A percentile compares a stretch with the other conserved stretches of the same genome.
Conservation (phyloP, 139 green algal genomes). For the Zygnema cylindricum region DNA sequence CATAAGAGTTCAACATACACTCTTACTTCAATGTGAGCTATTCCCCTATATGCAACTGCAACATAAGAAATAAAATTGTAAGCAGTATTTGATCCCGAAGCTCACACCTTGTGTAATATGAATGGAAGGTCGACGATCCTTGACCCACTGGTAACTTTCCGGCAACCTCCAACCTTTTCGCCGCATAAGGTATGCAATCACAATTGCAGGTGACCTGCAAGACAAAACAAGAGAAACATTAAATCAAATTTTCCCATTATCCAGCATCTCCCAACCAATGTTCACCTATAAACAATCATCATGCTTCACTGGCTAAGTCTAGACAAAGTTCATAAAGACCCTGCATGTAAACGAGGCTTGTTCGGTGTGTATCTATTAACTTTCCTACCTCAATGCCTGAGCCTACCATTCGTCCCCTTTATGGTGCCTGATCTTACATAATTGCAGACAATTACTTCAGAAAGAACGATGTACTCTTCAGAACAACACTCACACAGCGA, state of each 20-base stretch:
- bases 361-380: too few relatives aligned
- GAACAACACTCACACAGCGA: too few relatives aligned
- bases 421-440: too few relatives aligned
- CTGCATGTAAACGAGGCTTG: too few relatives aligned
- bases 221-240: background rate
- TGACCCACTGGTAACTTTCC: conserved; percentile 85
- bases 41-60: background rate
- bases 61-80: background rate
- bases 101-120: conserved; percentile 46
- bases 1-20: background rate
- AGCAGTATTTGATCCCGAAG: conserved; percentile 13
- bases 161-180: conserved; percentile 74
- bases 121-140: conserved; percentile 70
- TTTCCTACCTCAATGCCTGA: too few relatives aligned
- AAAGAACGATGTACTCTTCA: too few relatives aligned
- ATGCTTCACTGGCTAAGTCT: too few relatives aligned
- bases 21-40: background rate
- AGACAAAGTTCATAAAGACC: too few relatives aligned
- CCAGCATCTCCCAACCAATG: too few relatives aligned
- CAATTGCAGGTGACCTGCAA: conserved; percentile 63
- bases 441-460: too few relatives aligned
- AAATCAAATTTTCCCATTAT: too few relatives aligned
- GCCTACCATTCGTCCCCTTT: too few relatives aligned
- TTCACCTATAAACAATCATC: background rate
- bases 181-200: conserved; percentile 87